A percentile compares a stretch with the other conserved stretches of the same genome.
phyloP scores from a whole-genome alignment of 2,329 filamentous ascomycete genomes.

The Penicillium sp. region DNA sequence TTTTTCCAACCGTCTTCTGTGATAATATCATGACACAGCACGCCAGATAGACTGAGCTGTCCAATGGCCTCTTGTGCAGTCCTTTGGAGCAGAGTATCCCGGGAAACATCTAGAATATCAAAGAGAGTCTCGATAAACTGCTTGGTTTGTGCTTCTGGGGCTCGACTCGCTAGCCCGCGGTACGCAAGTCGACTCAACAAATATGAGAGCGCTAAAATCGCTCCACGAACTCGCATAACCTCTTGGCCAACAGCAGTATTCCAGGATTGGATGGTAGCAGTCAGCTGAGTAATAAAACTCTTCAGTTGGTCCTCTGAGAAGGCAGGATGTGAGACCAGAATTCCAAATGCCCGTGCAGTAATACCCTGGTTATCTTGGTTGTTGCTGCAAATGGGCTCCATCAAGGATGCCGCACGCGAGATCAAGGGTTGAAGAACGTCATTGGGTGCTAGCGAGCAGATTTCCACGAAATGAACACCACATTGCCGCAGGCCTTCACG shows the following conservation, averaged over 20 bases:
- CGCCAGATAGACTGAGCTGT: constrained; percentile 59
- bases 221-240: constrained; percentile 59
- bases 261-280: constrained; percentile 52
- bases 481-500: constrained; percentile 45
- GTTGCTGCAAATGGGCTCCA: constrained; percentile 66
- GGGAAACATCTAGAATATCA: constrained; percentile 52
- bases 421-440: constrained; percentile 52
- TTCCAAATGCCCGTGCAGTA: constrained; percentile 69
- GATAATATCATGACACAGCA: constrained; percentile 42
- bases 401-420: constrained; percentile 51
- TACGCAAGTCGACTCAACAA: constrained; percentile 57
- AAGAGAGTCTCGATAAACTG: constrained; percentile 47
- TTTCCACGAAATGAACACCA: constrained; percentile 52
- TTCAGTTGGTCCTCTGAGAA: constrained; percentile 43
- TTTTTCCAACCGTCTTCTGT: constrained; percentile 36
- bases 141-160: constrained; percentile 39
- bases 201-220: constrained; percentile 58
- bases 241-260: constrained; percentile 58
- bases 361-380: constrained; percentile 64
- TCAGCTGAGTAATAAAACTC: constrained; percentile 46
- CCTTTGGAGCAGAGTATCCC: constrained; percentile 57
- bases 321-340: constrained; percentile 65
- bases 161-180: constrained; percentile 39
- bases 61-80: constrained; percentile 58
- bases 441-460: constrained; percentile 56